A percentile compares a stretch with the other conserved stretches of the same genome.
phyloP scores from a whole-genome alignment of 1,284 basidiomycete species.

The Pterula multifida region DNA sequence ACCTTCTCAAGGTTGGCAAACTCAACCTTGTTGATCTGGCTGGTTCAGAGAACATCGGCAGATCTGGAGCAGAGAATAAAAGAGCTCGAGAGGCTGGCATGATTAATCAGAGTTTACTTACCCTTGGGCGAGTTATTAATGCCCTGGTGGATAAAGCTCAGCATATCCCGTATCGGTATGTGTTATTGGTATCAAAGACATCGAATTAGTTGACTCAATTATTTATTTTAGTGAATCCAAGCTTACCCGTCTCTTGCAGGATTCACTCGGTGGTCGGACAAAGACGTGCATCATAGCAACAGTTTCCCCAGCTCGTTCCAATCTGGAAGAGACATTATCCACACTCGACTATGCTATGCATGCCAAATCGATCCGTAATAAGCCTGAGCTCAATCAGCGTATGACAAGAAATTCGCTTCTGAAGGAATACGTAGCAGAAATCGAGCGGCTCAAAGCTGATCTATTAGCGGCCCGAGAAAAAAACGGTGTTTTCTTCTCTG shows the following conservation, averaged over 20 bases:
- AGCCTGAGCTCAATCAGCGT: constrained; percentile 91
- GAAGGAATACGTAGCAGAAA: constrained; percentile 93
- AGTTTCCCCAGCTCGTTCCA: constrained; percentile 81
- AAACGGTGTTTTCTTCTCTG: constrained; percentile 88
- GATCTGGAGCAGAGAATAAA: constrained; percentile 92
- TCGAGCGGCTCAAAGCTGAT: constrained; percentile 88
- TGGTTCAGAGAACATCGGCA: constrained; percentile 94
- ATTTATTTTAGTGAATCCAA: constrained; percentile 61
- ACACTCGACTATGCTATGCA: constrained; percentile 96
- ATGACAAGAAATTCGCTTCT: constrained; percentile 89
- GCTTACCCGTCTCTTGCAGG: constrained; percentile 93
- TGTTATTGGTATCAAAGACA: constrained; percentile 9
- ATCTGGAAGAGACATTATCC: constrained; percentile 95
- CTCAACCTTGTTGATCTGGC: constrained; percentile 96
- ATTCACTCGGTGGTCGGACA: constrained; percentile 95
- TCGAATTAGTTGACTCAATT: too few relatives aligned
- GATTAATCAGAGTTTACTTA: constrained; percentile 97
- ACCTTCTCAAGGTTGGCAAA: constrained; percentile 88
- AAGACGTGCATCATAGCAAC: constrained; percentile 99
- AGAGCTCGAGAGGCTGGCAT: constrained; percentile 95
- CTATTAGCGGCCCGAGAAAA: constrained; percentile 85
- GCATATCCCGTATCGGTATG: constrained; percentile 89
- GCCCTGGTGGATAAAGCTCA: constrained; percentile 86
- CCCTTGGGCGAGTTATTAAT: constrained; percentile 94
- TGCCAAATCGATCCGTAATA: constrained; percentile 93